Base-by-base conservation (phyloP, 73 alveolate species). In the Tetrahymena borealis region DNA sequence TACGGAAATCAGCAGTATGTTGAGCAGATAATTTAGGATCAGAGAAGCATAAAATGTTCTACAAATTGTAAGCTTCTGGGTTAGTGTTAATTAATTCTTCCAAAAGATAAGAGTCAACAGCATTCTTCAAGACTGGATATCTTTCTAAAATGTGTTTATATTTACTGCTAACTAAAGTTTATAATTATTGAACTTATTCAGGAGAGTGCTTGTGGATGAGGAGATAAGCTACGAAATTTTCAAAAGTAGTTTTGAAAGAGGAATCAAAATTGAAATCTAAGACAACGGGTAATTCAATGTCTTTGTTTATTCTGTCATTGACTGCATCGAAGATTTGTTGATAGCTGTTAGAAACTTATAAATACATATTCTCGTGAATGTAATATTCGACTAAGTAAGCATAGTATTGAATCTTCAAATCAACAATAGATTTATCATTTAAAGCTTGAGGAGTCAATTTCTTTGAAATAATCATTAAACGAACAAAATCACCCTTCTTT, bases 391-490 rank as follows among this genome's bases (percentile, higher is more conserved):
- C 96, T 96, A 98, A 94, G 90, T 94, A 98, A 85, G 91, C 85
- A 94, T 91, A 97, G 93, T 95, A 98, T 40, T 96, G 91, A 78
- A 98, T 94, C 95, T 98, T 98, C 32, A 92, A 90, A 78, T 91
- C 95, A 85, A 97, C 99, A 43, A 98, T 94, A 1, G 97, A 97
- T 40, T 96, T 94, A 78, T 97, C 99, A 37, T 97, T 97, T 78
- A 98, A 91, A 41, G 95, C 95, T 93, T 96, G 96, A 42, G 96
- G 97, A 38, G 96, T 94, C 36, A 98, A 96, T 93, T 98, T 98
- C 91, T 97, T 94, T 41, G 97, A 94, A 32, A 98, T 96, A 41
- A 98, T 98, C 78, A 93, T 94, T 77, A 96, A 94, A 20, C 99
- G 60, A 36, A 98, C 97, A 91, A 38, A 98, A 95, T 98, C 99